Percentiles rank a stretch among this genome's conserved stretches.
These are phyloP conservation scores for Mariannaea sp. DNA, from an alignment of 2,329 filamentous ascomycete species.

Conservation along the genomic window DNA sequence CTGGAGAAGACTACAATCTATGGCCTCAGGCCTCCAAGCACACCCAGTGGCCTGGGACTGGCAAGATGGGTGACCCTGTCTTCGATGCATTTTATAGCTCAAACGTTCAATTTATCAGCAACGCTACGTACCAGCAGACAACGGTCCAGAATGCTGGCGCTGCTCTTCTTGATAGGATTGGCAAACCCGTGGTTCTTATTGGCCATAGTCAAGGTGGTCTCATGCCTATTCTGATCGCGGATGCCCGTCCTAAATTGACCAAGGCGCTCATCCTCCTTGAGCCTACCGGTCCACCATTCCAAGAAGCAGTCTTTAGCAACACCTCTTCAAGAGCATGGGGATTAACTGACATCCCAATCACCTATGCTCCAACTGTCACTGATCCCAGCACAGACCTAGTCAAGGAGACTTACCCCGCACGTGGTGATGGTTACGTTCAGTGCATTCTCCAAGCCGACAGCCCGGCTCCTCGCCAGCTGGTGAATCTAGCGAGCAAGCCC, in stretches of 20 bases:
- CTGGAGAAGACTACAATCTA: constrained; percentile 23
- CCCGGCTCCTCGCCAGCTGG: constrained; percentile 31
- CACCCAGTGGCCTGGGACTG: constrained; percentile 33
- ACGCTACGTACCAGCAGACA: constrained; percentile 27
- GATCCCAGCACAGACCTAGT: constrained; percentile 26
- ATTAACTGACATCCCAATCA: constrained; percentile 53
- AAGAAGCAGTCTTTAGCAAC: constrained; percentile 46
- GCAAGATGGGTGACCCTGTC: constrained; percentile 21
- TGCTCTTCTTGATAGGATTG: constrained; percentile 50
- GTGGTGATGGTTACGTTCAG: constrained; percentile 14
- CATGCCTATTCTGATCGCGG: constrained; percentile 40
- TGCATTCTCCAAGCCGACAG: constrained; percentile 26
- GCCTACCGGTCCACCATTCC: constrained; percentile 54
- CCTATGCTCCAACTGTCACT: constrained; percentile 48
- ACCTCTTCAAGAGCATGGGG: constrained; percentile 48
- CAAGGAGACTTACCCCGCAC: constrained; percentile 9
- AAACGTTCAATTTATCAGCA: constrained; percentile 32
- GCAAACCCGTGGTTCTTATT: constrained; percentile 45
- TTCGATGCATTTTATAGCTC: constrained; percentile 34
- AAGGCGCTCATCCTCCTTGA: constrained; percentile 51
- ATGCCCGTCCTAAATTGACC: constrained; percentile 46
- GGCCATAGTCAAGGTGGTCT: constrained; percentile 54
- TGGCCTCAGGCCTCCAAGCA: constrained; percentile 32
- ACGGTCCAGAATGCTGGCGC: constrained; percentile 39
- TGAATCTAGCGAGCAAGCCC: constrained; percentile 41